Base-by-base conservation (phyloP, 2,329 filamentous ascomycete genomes). In the Hypoxylon sp. region DNA sequence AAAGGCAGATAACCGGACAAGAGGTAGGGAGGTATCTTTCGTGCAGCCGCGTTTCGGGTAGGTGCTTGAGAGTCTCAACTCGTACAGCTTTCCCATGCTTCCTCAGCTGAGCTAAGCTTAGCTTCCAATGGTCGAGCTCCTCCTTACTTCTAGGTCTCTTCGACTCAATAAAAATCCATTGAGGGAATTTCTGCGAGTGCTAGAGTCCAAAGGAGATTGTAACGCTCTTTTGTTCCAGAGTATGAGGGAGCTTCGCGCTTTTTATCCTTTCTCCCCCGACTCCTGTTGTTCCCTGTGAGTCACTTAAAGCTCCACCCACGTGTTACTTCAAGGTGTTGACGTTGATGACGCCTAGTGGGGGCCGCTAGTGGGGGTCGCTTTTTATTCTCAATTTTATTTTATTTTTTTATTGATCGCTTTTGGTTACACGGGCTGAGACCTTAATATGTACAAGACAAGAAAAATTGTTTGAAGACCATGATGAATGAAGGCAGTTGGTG, bases 251-350 rank as follows among this genome's bases (percentile, higher is more conserved):
- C 60, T 51, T 60, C 57, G 57, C 60, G 60, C 65, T 62, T 71
- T 71, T 71, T 68, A 68, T 68, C 60, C 57, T 70, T 62, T 60
- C 58, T 55, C 43, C 49, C 36, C 65, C 52, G 61, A 55, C 57
- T 68, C 64, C 50, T 36, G 60, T 49, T 50, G 62, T 56, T 50
- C 53, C 34, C 14, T 56, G 19, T 64, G 57, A 49, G 17, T 53
- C 56, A 45, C 17, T n/a, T 9, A n/a, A 60, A 53, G 68, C 63
- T 69, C 68, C 68, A 69, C 68, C 60, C 60, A 63, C 62, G 52
- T 67, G 63, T 68, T 50, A 46, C 43, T 58, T 58, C 2, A 25
- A 52, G 46, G 60, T 63, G 53, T 68, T 65, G 62, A 65, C 65
- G 53, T 56, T 53, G 58, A 62, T 52, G 58, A 68, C 50, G 45